phyloP scores from a whole-genome alignment of 2,329 filamentous ascomycete genomes.

The Nothophoma quercina region DNA sequence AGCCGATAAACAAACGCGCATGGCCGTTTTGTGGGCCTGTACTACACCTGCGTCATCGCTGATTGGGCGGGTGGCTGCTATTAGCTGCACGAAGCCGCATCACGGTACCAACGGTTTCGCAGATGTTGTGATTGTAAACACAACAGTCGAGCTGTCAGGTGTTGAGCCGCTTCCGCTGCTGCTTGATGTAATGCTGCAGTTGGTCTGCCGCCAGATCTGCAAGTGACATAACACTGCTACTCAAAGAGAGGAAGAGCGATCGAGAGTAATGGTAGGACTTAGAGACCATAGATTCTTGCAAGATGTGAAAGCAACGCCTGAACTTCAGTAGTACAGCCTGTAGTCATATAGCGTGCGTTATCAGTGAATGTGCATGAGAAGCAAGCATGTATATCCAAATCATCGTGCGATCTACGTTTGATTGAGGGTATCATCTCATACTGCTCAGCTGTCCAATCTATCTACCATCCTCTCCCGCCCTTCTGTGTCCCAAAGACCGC shows the following conservation, averaged over 20 bases:
- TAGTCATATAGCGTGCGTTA: too few relatives aligned
- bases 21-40: not conserved
- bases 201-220: not conserved
- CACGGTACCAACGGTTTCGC: constrained; percentile 7
- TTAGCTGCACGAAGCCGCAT: not conserved
- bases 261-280: too few relatives aligned
- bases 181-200: constrained; percentile 1
- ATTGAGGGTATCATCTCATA: not conserved
- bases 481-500: constrained; percentile 49
- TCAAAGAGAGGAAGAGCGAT: not conserved
- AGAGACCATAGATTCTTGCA: too few relatives aligned
- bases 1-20: constrained; percentile 17
- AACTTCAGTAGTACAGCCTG: too few relatives aligned
- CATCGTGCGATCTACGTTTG: too few relatives aligned
- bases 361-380: too few relatives aligned
- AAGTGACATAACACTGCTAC: too few relatives aligned
- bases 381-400: too few relatives aligned
- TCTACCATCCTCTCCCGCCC: constrained; percentile 36
- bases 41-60: constrained; percentile 16
- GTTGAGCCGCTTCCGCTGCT: constrained; percentile 14
- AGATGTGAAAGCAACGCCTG: too few relatives aligned
- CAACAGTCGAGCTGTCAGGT: constrained; percentile 13
- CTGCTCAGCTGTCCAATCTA: too few relatives aligned
- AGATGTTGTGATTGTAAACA: constrained; percentile 20
- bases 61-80: constrained; percentile 9